Evolutionary conservation across 2,329 filamentous ascomycete species (phyloP), one percentile per base, ranked within the genome.

Genomic region (Calonectria hawksworthii): DNA sequence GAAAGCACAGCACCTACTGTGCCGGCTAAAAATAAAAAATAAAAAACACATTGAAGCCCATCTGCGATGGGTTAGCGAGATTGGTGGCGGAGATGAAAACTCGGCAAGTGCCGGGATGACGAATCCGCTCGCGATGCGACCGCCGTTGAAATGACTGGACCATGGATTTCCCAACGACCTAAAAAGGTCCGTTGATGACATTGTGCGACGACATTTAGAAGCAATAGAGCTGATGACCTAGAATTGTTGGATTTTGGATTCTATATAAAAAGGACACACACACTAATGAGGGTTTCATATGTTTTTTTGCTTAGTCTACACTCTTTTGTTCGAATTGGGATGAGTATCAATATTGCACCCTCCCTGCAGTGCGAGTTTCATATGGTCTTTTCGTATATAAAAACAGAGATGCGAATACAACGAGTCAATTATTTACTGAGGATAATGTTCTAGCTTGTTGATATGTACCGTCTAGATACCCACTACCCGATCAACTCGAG

Each of bases 1-100:
- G 78, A 38, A 75, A 61, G 11, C 77, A 75, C 59, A 80, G 78
- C 16, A 70, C 74, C 2, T 80, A 78, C 26, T 80, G 77, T 13
- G 30, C 32, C 26, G 47, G 32, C 21, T 52, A 54, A 34, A n/a
- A 4, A 14, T 38, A 32, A 32, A 4, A 32, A 32, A 32, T 5
- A 32, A 32, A 34, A 34, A 44, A 44, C 18, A 18, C n/a, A 1
- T 11, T 54, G 4, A 13, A n/a, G 8, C 14, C 26, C 26, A 32
- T 32, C 51, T 32, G 51, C 4, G 16, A 30, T 32, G 28, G 9
- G 2, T 4, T 54, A 14, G 14, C 14, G 28, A 54, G 8, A 32
- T 52, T 52, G 6, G 26, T 11, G 28, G 18, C n/a, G 30, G 30
- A 59, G 13, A 8, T 1, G 11, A 34, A 32, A 26, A 1, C 21